Base-by-base conservation (phyloP, 2,329 filamentous ascomycete genomes). In the Macrophomina tecta region DNA sequence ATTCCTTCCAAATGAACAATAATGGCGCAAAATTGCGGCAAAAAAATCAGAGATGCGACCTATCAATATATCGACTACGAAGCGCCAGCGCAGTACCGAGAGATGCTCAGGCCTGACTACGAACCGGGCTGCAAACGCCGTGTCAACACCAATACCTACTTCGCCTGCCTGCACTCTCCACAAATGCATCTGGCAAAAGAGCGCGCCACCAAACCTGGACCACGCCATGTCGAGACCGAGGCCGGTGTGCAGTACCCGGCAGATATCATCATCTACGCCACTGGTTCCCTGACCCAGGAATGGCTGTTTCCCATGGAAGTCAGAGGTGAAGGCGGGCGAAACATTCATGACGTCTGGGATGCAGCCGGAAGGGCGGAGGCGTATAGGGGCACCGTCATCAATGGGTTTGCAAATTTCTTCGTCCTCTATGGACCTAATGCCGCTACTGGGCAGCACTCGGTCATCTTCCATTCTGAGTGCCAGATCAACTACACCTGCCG, bases 401-500 rank as follows among this genome's bases (percentile, higher is more conserved):
- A 8, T 2, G 48, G 48, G 8, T 51, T 51, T 2, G 3, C 82
- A 3, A 84, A 83, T 68, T 80, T 84, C 70, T 82, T 82, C 72
- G 77, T 81, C 40, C 73, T 81, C 67, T 53, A 78, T 81, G 75
- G 80, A 80, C 0, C 82, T 76, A 83, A 83, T 69, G 82, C 80
- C 0, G 74, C 82, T 2, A 85, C 81, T 0, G 83, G 83, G 0
- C 84, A 86, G 69, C 73, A 83, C 0, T 83, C 80, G 0, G 83
- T 84, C 4, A 82, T 85, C 23, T 85, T 82, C 70, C 82, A 82
- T 0, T 80, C 81, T 0, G 83, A 85, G 70, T 85, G 83, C 69
- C 82, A 85, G 67, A 83, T 85, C 64, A 84, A 84, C 72, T 83
- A 83, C 68, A 75, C 76, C n/a, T 72, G 82, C 6, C 77, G 81